Percentiles rank a stretch among this genome's conserved stretches.
phyloP scores from a whole-genome alignment of 2,329 filamentous ascomycete species.

The Neofusicoccum ribis region DNA sequence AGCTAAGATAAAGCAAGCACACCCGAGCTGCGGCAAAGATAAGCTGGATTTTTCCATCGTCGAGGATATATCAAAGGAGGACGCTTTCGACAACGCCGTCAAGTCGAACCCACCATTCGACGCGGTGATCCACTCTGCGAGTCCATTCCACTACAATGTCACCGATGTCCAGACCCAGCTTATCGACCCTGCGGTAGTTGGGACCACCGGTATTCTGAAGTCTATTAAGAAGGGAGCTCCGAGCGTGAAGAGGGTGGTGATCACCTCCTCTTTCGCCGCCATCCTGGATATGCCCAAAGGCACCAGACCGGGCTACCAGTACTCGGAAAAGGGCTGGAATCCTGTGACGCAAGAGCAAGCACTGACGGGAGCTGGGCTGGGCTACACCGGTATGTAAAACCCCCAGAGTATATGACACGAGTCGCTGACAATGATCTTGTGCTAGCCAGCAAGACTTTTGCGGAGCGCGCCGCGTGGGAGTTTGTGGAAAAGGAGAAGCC shows the following conservation, averaged over 20 bases:
- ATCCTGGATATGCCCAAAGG: conserved; percentile 43
- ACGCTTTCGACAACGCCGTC: conserved; percentile 30
- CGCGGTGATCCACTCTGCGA: conserved; percentile 24
- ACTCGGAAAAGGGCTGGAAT: conserved; percentile 53
- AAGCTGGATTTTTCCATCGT: conserved; percentile 63
- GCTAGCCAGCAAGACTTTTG: conserved; percentile 54
- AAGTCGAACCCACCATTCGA: conserved; percentile 15
- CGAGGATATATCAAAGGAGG: conserved; percentile 66
- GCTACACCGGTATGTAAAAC: conserved; percentile 31
- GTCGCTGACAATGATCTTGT: no score
- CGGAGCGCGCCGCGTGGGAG: conserved; percentile 48
- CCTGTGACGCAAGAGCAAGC: conserved; percentile 49
- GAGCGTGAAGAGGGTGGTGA: conserved; percentile 42
- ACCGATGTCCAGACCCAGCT: conserved; percentile 31
- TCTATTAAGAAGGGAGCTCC: conserved; percentile 24
- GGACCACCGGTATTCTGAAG: conserved; percentile 28
- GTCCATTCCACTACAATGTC: conserved; percentile 18
- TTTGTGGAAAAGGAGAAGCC: conserved; percentile 45
- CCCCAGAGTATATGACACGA: no score
- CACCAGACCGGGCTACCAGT: conserved; percentile 40
- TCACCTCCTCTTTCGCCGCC: conserved; percentile 53
- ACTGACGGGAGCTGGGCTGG: conserved; percentile 24
- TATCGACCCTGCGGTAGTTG: conserved; percentile 25
- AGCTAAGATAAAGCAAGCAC: conserved; percentile 52
- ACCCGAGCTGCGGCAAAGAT: conserved; percentile 44